Conservation (phyloP, 2,329 filamentous ascomycete species). For the Teratosphaeria pseudoeucalypti region DNA sequence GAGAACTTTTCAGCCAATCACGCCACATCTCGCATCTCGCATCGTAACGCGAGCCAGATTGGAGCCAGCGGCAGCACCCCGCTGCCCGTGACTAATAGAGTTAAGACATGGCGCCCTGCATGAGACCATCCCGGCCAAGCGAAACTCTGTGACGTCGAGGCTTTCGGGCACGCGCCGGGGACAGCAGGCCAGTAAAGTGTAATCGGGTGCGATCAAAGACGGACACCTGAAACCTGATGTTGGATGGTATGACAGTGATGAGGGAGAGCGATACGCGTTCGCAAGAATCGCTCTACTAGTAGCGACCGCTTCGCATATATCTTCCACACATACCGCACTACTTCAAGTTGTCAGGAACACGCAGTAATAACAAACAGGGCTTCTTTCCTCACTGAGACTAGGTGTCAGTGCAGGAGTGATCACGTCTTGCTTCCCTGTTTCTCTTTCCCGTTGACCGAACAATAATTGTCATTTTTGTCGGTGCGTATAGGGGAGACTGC, state of each 20-base stretch:
- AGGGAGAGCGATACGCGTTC: not conserved
- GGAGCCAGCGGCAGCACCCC: not conserved
- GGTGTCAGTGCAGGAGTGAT: not conserved
- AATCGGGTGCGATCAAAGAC: not conserved
- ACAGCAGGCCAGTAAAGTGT: not conserved
- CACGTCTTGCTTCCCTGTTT: not conserved
- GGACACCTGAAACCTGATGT: not conserved
- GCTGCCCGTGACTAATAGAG: not conserved
- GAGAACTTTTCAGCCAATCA: not conserved
- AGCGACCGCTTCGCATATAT: not conserved
- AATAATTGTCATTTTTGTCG: not conserved
- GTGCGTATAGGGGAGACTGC: not conserved
- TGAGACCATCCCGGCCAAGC: not conserved
- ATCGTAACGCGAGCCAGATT: not conserved
- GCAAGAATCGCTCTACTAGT: not conserved
- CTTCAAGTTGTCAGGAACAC: too few relatives aligned
- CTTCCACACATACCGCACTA: not conserved
- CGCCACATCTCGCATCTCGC: not conserved
- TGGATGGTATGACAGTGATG: not conserved
- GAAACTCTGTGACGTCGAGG: not conserved
- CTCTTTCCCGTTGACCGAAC: not conserved
- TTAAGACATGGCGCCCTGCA: not conserved
- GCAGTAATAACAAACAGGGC: not conserved
- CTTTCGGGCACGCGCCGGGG: not conserved
- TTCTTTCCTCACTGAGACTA: not conserved